Conservation (phyloP, 192 early-diverging fungal species). For the Gorgonomyces haynaldii region DNA sequence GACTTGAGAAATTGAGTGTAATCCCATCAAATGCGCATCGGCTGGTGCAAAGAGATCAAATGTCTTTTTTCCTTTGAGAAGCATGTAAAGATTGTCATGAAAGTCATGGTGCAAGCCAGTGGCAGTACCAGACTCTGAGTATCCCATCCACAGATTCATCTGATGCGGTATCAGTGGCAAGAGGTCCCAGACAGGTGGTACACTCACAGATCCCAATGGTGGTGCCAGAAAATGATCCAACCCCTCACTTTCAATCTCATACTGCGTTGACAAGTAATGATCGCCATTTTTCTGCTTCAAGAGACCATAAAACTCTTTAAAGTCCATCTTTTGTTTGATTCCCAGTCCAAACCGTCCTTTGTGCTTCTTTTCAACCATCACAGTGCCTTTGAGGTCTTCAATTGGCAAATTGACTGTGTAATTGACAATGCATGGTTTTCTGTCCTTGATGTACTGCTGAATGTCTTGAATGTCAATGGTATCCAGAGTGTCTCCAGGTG, state of each 20-base stretch:
- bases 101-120: conserved; percentile 39
- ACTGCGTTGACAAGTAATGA: conserved; percentile 36
- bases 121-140: conserved; percentile 9
- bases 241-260: neutral
- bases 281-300: conserved; percentile 13
- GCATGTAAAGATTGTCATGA: conserved; percentile 35
- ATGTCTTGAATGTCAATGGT: too few species aligned
- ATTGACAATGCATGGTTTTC: too few species aligned
- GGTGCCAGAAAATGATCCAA: conserved; percentile 11
- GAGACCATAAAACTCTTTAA: conserved; percentile 18
- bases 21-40: conserved; percentile 21
- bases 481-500: too few species aligned
- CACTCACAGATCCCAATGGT: conserved; percentile 5
- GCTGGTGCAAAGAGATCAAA: conserved; percentile 31
- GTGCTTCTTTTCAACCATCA: conserved; percentile 26
- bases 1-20: conserved; percentile 12
- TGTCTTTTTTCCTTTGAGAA: conserved; percentile 20
- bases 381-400: too few species aligned
- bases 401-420: too few species aligned
- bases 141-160: conserved; percentile 38
- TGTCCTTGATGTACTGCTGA: too few species aligned
- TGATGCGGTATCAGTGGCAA: conserved; percentile 25
- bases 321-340: conserved; percentile 14
- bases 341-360: conserved; percentile 19
- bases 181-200: conserved; percentile 13